These are phyloP conservation scores for Pseudonitzschia delicatissima DNA, from an alignment of 108 stramenopile species.

Conservation along the genomic window DNA sequence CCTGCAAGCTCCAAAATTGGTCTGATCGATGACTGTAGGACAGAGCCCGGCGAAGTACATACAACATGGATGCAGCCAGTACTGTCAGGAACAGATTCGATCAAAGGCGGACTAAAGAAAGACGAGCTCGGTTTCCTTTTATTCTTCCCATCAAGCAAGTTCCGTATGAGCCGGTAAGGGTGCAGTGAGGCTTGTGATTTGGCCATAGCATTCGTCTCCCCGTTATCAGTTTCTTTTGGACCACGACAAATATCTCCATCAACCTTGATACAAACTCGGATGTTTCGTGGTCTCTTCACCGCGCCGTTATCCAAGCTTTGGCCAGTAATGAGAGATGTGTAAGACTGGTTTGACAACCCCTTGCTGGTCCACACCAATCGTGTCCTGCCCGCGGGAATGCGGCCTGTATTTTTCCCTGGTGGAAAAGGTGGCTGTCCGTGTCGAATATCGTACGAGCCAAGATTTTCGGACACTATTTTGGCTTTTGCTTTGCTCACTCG, in stretches of 20 bases:
- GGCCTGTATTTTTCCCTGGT: constrained; percentile 29
- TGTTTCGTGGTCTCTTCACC: constrained; percentile 54
- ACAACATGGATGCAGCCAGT: constrained; percentile 48
- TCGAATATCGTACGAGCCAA: constrained; percentile 69
- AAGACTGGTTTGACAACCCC: constrained; percentile 31
- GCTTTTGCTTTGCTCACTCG: constrained; percentile 21
- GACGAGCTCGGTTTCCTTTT: background rate
- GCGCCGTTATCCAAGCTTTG: constrained; percentile 43
- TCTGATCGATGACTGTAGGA: constrained; percentile 31
- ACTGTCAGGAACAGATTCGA: constrained; percentile 49
- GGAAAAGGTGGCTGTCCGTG: constrained; percentile 30
- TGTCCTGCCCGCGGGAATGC: constrained; percentile 55
- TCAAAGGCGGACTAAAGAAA: constrained; percentile 4
- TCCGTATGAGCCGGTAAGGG: background rate
- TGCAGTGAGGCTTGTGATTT: background rate
- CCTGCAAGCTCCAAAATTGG: constrained; percentile 24
- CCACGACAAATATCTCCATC: constrained; percentile 40
- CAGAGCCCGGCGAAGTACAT: constrained; percentile 55
- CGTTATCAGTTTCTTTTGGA: background rate
- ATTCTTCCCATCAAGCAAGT: background rate
- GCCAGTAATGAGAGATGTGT: constrained; percentile 58
- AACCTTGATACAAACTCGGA: constrained; percentile 56
- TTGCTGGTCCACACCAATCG: constrained; percentile 60
- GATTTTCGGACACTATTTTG: constrained; percentile 24
- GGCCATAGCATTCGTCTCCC: background rate